Conservation (phyloP, 768 basidiomycete species). For the Cystofilobasidium capitatum region DNA sequence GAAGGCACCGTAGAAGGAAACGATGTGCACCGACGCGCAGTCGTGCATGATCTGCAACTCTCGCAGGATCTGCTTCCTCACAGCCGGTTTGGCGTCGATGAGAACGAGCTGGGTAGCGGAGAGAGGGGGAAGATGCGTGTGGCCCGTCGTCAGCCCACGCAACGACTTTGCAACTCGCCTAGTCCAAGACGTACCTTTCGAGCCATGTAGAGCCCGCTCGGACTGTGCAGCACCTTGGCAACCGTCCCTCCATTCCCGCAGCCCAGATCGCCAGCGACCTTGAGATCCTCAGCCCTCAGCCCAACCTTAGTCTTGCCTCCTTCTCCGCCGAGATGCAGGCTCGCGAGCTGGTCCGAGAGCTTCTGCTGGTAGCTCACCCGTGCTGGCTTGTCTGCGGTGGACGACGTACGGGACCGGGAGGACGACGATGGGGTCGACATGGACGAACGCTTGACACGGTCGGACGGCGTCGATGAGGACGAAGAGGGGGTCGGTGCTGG, state of each 20-base stretch:
- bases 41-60: slow-evolving; percentile 99
- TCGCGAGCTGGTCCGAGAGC: slow-evolving; percentile 74
- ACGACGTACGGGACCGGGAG: slow-evolving; percentile 12
- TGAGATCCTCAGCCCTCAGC: slow-evolving; percentile 77
- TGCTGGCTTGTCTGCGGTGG: slow-evolving; percentile 3
- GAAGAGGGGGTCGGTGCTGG: slow-evolving; percentile 33
- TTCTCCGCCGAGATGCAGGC: slow-evolving; percentile 53
- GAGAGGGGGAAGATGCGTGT: background rate
- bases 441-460: slow-evolving; percentile 11
- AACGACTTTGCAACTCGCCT: background rate
- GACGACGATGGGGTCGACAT: slow-evolving; percentile 2
- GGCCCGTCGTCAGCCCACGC: slow-evolving; percentile 18
- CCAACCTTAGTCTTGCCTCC: slow-evolving; percentile 74
- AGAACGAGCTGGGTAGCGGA: slow-evolving; percentile 66
- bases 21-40: slow-evolving; percentile 84
- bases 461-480: background rate
- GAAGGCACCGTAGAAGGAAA: slow-evolving; percentile 95
- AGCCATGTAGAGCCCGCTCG: slow-evolving; percentile 88
- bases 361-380: slow-evolving; percentile 49
- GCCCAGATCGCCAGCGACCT: slow-evolving; percentile 81
- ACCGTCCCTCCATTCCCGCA: slow-evolving; percentile 97
- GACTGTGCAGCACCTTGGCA: slow-evolving; percentile 85
- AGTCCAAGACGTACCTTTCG: slow-evolving; percentile 63
- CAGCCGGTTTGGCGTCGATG: slow-evolving; percentile 90
- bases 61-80: slow-evolving; percentile 92